Percentiles rank a stretch among this genome's conserved stretches.
phyloP scores from a whole-genome alignment of 1,139 yeast genomes.

The Debaryomyces subglobosus region DNA sequence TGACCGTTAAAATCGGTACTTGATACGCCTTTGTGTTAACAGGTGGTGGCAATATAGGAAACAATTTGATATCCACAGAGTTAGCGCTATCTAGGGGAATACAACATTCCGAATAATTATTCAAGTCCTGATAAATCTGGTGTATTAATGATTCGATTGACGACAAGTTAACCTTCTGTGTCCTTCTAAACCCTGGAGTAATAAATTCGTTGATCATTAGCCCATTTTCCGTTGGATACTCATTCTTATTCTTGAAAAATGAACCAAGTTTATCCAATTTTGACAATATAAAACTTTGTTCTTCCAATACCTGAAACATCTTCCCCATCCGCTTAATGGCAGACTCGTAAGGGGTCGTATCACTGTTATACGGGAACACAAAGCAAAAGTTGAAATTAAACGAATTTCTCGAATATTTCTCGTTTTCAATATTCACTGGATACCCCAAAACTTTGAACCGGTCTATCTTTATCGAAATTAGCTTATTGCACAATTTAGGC shows the following conservation, averaged over 20 bases:
- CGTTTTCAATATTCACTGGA: slow-evolving; percentile 80
- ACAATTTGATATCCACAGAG: slow-evolving; percentile 87
- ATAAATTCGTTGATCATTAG: slow-evolving; percentile 1
- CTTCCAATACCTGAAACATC: slow-evolving; percentile 90
- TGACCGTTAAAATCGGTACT: slow-evolving; percentile 87
- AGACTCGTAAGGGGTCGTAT: slow-evolving; percentile 83
- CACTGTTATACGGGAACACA: slow-evolving; percentile 83
- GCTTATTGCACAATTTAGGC: slow-evolving; percentile 82
- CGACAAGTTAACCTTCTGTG: slow-evolving; percentile 49
- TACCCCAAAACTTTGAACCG: slow-evolving; percentile 81
- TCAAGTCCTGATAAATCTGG: slow-evolving; percentile 89
- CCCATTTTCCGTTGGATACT: slow-evolving; percentile 6
- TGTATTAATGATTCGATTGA: slow-evolving; percentile 81
- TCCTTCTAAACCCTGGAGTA: slow-evolving; percentile 47
- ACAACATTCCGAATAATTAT: slow-evolving; percentile 92
- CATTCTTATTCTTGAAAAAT: slow-evolving; percentile 34
- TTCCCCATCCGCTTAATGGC: slow-evolving; percentile 82
- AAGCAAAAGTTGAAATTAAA: slow-evolving; percentile 92
- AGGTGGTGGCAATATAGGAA: slow-evolving; percentile 87
- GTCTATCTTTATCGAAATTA: slow-evolving; percentile 73
- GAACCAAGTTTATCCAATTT: slow-evolving; percentile 42
- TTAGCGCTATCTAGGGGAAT: slow-evolving; percentile 91
- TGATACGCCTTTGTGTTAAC: slow-evolving; percentile 72
- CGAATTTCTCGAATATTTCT: slow-evolving; percentile 83
- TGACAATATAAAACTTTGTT: slow-evolving; percentile 79